These are phyloP conservation scores for Nannochloris sp. DNA, from an alignment of 139 green algal genomes.

Conservation along the genomic window DNA sequence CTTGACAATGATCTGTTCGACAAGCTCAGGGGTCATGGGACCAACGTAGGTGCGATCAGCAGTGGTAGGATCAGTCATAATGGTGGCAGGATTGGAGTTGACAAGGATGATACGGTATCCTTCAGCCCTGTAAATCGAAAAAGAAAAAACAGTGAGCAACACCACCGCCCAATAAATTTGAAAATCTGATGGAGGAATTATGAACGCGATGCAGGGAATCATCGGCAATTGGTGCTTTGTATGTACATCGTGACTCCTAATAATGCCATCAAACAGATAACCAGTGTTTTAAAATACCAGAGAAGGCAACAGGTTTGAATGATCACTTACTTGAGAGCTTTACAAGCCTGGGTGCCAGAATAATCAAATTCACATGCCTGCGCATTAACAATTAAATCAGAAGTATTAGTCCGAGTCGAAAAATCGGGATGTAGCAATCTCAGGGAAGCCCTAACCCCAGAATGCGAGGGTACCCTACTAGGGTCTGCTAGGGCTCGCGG, in stretches of 20 bases:
- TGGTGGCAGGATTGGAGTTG: constrained; percentile 99
- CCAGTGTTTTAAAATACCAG: too few species aligned
- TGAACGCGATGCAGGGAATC: too few species aligned
- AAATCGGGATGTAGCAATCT: background rate
- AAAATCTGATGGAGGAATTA: background rate
- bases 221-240: too few species aligned
- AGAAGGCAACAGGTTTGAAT: background rate
- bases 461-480: too few species aligned
- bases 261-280: too few species aligned
- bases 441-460: too few species aligned
- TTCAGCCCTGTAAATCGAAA: constrained; percentile 58
- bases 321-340: constrained; percentile 78
- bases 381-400: background rate
- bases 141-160: background rate
- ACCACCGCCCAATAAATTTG: background rate
- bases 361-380: constrained; percentile 99
- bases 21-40: constrained; percentile 91
- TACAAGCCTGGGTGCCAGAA: constrained; percentile 97
- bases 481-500: background rate
- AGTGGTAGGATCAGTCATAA: constrained; percentile 99
- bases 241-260: too few species aligned
- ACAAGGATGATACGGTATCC: constrained; percentile 95
- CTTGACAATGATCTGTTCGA: constrained; percentile 74
- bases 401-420: background rate
- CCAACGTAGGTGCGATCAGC: constrained; percentile 95